Evolutionary conservation across 2,329 filamentous ascomycete genomes (phyloP).

Genomic region (Cryoendolithus antarcticus): DNA sequence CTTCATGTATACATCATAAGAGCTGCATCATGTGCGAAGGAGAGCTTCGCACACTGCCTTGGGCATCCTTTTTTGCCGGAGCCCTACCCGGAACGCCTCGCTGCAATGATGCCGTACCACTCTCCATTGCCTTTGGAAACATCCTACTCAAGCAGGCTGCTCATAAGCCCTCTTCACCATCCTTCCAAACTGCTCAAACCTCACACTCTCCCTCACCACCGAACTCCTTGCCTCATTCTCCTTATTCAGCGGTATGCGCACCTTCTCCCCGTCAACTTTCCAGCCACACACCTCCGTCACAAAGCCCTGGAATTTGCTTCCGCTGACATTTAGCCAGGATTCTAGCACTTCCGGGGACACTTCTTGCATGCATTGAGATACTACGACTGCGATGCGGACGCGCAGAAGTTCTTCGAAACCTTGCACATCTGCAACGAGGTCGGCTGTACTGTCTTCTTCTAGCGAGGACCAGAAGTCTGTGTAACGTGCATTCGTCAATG

Average conservation of each 20-base stretch:
- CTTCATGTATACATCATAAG: too few species aligned
- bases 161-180: slow-evolving; percentile 79
- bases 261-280: slow-evolving; percentile 55
- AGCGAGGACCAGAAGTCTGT: slow-evolving; percentile 84
- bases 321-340: slow-evolving; percentile 36
- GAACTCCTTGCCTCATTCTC: slow-evolving; percentile 97
- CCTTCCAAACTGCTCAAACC: slow-evolving; percentile 71
- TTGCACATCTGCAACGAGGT: slow-evolving; percentile 83
- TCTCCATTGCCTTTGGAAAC: neutral
- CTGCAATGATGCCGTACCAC: too few species aligned
- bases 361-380: slow-evolving; percentile 75
- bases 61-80: too few species aligned
- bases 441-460: slow-evolving; percentile 92
- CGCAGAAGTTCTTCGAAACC: slow-evolving; percentile 94
- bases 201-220: slow-evolving; percentile 89
- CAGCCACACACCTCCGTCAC: slow-evolving; percentile 57
- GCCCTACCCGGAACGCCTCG: too few species aligned
- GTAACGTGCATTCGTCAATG: slow-evolving; percentile 86
- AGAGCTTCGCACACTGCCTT: too few species aligned
- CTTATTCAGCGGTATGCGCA: slow-evolving; percentile 79
- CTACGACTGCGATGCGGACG: slow-evolving; percentile 74
- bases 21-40: too few species aligned
- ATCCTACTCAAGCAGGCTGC: slow-evolving; percentile 44
- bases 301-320: slow-evolving; percentile 37
- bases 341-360: slow-evolving; percentile 41